phyloP scores from a whole-genome alignment of 2,329 filamentous ascomycete species.

The Paecilomyces sp. region DNA sequence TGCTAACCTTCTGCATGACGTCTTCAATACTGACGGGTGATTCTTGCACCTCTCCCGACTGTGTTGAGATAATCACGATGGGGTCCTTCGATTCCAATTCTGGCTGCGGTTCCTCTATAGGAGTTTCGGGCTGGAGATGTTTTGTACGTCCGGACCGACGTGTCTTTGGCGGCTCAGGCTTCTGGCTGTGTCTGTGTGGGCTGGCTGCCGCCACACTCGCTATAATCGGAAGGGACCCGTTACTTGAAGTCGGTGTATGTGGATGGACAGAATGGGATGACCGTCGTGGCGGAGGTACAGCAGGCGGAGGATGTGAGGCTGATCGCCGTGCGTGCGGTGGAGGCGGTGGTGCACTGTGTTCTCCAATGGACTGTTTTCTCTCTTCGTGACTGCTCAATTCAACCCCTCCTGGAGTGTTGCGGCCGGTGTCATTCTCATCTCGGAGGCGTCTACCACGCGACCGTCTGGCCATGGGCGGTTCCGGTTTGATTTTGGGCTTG shows the following conservation, averaged over 20 bases:
- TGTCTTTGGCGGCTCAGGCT: conserved; percentile 33
- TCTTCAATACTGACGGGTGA: conserved; percentile 24
- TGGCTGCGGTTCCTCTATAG: not conserved
- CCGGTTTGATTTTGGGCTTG: conserved; percentile 29
- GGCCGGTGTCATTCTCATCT: conserved; percentile 23
- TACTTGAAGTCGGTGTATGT: conserved; percentile 1
- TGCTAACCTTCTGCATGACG: conserved; percentile 23
- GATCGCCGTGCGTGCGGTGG: conserved; percentile 20
- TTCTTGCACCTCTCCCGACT: not conserved
- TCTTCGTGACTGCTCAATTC: not conserved
- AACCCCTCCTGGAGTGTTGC: conserved; percentile 18
- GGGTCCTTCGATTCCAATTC: not conserved
- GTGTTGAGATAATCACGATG: not conserved
- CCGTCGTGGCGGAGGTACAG: conserved; percentile 34
- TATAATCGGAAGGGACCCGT: conserved; percentile 6
- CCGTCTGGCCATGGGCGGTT: conserved; percentile 35
- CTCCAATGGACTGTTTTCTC: conserved; percentile 2
- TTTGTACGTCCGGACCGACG: conserved; percentile 22
- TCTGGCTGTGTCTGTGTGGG: conserved; percentile 17
- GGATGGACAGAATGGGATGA: conserved; percentile 23
- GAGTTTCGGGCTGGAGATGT: conserved; percentile 1
- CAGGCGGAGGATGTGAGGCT: conserved; percentile 29
- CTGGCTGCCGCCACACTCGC: not conserved
- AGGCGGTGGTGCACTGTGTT: not conserved
- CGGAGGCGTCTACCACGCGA: conserved; percentile 31